Conservation (phyloP, 768 basidiomycete genomes). For the Suillus cothurnatus region DNA sequence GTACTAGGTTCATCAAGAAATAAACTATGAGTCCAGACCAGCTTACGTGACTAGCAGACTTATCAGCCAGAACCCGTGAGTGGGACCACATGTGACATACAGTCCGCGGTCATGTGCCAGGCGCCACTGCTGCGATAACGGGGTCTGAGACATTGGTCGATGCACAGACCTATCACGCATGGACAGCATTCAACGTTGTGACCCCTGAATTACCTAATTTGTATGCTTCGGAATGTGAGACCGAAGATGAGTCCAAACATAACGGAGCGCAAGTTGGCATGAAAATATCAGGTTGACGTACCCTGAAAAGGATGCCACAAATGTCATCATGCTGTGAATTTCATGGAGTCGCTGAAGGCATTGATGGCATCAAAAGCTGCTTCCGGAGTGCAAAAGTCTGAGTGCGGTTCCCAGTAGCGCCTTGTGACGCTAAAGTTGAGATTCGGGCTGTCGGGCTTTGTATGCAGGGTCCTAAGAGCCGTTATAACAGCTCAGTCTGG, state of each 20-base stretch:
- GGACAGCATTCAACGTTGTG: background rate
- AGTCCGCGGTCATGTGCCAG: background rate
- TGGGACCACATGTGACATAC: background rate
- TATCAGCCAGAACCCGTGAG: slow-evolving; percentile 6
- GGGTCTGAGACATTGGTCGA: background rate
- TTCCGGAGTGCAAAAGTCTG: background rate
- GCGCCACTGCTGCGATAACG: background rate
- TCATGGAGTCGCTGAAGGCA: background rate
- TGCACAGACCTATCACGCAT: background rate
- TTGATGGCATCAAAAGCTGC: slow-evolving; percentile 1
- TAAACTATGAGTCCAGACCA: background rate
- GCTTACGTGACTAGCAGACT: background rate
- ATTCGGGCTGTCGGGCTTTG: background rate
- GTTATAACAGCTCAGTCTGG: slow-evolving; percentile 2
- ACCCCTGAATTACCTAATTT: background rate
- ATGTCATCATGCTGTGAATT: background rate
- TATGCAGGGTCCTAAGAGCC: slow-evolving; percentile 13
- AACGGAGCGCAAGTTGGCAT: background rate
- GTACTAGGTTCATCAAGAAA: background rate
- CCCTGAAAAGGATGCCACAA: background rate
- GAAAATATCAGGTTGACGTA: background rate
- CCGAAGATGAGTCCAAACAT: background rate
- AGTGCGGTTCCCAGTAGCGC: background rate
- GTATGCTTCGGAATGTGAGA: background rate
- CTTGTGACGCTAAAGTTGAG: background rate